Conservation (phyloP, 371 early-diverging fungal species). For the Paramicrosporidium saccamoebae region DNA sequence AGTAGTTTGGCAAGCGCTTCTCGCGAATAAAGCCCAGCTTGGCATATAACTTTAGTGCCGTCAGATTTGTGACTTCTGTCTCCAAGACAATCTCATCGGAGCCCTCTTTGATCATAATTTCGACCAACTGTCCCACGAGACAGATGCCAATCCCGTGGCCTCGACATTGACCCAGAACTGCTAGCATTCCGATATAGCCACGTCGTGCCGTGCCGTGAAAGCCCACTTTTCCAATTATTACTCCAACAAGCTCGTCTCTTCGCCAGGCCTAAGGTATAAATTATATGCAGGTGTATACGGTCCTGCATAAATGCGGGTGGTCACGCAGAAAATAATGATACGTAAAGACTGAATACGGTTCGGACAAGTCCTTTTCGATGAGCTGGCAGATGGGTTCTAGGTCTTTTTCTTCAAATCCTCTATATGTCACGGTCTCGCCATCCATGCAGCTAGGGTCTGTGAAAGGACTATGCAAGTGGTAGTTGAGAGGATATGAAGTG, state of each 20-base stretch:
- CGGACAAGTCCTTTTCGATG: constrained; percentile 63
- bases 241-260: constrained; percentile 30
- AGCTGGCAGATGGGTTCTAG: constrained; percentile 34
- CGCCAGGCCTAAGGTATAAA: constrained; percentile 12
- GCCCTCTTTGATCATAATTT: constrained; percentile 25
- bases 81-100: constrained; percentile 78
- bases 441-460: too few species aligned
- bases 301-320: constrained; percentile 18
- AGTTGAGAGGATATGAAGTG: too few species aligned
- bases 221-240: constrained; percentile 63
- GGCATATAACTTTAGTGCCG: constrained; percentile 55
- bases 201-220: constrained; percentile 19
- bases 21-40: constrained; percentile 71
- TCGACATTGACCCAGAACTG: constrained; percentile 35
- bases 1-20: constrained; percentile 60
- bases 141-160: constrained; percentile 31
- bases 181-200: constrained; percentile 91
- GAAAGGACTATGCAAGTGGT: too few species aligned
- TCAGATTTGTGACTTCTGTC: constrained; percentile 57
- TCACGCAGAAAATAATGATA: constrained; percentile 81
- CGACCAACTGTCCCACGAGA: constrained; percentile 29
- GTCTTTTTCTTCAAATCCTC: too few species aligned
- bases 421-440: too few species aligned
- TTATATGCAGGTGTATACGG: neutral
- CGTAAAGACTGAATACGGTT: constrained; percentile 82